Conservation (phyloP, 257 asterid genomes). For the Ilex aquifolium region DNA sequence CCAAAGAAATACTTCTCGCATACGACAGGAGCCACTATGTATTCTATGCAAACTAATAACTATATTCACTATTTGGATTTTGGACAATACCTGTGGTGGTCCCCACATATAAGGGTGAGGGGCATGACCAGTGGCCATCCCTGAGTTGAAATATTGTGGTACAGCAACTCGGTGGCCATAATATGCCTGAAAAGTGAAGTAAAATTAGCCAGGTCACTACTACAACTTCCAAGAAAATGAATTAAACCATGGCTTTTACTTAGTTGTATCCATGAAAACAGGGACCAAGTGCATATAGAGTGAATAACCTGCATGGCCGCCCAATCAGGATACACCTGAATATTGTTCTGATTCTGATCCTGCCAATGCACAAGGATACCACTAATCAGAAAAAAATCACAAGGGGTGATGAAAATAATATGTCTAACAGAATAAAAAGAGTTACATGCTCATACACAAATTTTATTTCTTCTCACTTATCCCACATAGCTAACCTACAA, state of each 20-base stretch:
- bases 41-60: no score
- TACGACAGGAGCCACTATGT: no score
- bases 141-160: conserved; percentile 78
- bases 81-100: conserved; percentile 74
- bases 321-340: conserved; percentile 90
- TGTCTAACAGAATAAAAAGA: no score
- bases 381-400: conserved; percentile 14
- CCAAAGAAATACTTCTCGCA: no score
- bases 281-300: background rate
- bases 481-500: no score
- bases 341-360: conserved; percentile 55
- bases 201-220: conserved; percentile 3
- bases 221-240: no score
- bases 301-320: conserved; percentile 81
- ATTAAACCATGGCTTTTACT: no score
- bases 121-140: conserved; percentile 71
- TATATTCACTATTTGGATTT: no score
- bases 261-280: no score
- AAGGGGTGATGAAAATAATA: background rate
- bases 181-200: conserved; percentile 47
- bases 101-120: conserved; percentile 95
- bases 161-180: conserved; percentile 94
- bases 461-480: no score
- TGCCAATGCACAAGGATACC: conserved; percentile 30
- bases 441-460: no score